A percentile compares a stretch with the other conserved stretches of the same genome.
Conservation (phyloP, 305 asterid species). For the Fraxinus platypoda region DNA sequence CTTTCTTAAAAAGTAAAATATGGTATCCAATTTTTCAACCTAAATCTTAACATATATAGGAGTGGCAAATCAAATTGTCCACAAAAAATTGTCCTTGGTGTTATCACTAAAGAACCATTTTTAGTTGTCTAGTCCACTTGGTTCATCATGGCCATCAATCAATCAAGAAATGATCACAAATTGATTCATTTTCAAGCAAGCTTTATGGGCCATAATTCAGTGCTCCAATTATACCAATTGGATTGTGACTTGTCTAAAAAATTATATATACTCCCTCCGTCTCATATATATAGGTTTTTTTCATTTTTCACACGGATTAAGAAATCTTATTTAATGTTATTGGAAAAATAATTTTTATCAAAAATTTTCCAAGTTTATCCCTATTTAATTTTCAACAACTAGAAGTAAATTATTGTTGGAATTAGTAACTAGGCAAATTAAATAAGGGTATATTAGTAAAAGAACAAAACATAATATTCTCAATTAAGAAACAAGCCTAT, state of each 20-base stretch:
- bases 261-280: too few species aligned
- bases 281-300: too few species aligned
- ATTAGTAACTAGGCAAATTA: too few species aligned
- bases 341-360: too few species aligned
- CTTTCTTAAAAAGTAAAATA: background rate
- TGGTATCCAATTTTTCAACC: background rate
- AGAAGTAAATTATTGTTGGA: too few species aligned
- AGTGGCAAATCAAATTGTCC: background rate
- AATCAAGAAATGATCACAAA: background rate
- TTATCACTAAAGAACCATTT: conserved; percentile 25
- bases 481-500: too few species aligned
- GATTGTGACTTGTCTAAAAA: conserved; percentile 10
- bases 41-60: background rate
- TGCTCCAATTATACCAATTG: conserved; percentile 6
- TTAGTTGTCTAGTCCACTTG: conserved; percentile 13
- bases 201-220: conserved; percentile 18
- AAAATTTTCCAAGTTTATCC: too few species aligned
- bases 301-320: too few species aligned
- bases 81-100: background rate
- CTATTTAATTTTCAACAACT: too few species aligned
- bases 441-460: too few species aligned
- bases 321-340: too few species aligned
- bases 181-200: background rate
- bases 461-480: too few species aligned
- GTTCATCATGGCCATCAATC: conserved; percentile 16